Conservation (phyloP, 805 yeast species). For the Kurtzmaniella cleridarum region DNA sequence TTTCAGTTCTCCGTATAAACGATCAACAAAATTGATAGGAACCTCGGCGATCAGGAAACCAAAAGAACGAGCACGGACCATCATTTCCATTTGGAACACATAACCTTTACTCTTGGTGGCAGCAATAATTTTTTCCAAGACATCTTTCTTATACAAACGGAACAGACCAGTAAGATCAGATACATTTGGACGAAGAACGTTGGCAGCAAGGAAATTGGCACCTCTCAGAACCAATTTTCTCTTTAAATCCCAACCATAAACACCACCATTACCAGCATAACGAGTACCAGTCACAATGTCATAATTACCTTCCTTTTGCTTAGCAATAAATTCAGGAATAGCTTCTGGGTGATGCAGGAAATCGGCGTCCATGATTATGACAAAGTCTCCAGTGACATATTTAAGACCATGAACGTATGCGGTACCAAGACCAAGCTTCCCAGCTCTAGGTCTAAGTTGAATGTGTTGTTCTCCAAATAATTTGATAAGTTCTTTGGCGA, state of each 20-base stretch:
- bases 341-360: conserved; percentile 80
- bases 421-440: conserved; percentile 74
- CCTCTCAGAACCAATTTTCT: conserved; percentile 74
- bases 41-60: conserved; percentile 74
- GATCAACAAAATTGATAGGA: conserved; percentile 72
- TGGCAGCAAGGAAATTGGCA: conserved; percentile 72
- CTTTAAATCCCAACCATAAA: conserved; percentile 79
- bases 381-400: conserved; percentile 66
- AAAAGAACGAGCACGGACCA: conserved; percentile 73
- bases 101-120: conserved; percentile 73
- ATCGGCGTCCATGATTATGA: conserved; percentile 80
- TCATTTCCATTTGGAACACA: conserved; percentile 86
- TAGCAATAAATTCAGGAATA: conserved; percentile 66
- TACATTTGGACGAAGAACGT: conserved; percentile 65
- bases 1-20: conserved; percentile 73
- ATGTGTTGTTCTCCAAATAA: conserved; percentile 58
- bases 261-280: conserved; percentile 78
- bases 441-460: conserved; percentile 65
- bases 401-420: conserved; percentile 77
- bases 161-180: conserved; percentile 74
- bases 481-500: conserved; percentile 54
- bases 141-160: conserved; percentile 69
- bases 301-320: conserved; percentile 47
- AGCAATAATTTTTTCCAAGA: conserved; percentile 57
- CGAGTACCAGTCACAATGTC: conserved; percentile 61